phyloP scores from a whole-genome alignment of 2,329 filamentous ascomycete species.

The Exophiala phaeomuriformis region DNA sequence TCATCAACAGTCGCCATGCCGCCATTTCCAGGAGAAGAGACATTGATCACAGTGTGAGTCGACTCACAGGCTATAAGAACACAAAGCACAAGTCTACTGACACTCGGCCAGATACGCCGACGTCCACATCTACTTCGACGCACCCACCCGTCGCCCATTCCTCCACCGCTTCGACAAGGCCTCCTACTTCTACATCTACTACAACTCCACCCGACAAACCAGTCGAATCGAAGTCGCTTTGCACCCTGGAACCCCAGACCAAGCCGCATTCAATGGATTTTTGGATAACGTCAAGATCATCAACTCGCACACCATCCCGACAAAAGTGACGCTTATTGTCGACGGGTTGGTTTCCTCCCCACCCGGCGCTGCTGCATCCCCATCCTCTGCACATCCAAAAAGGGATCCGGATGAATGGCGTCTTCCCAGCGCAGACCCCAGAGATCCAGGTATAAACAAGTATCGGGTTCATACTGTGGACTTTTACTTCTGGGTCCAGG shows the following conservation, averaged over 20 bases:
- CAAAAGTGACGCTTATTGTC: slow-evolving; percentile 51
- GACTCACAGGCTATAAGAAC: too few relatives aligned
- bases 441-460: slow-evolving; percentile 47
- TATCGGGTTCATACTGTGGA: slow-evolving; percentile 55
- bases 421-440: slow-evolving; percentile 47
- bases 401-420: slow-evolving; percentile 47
- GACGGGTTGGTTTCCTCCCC: slow-evolving; percentile 34
- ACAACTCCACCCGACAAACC: slow-evolving; percentile 47
- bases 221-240: slow-evolving; percentile 58
- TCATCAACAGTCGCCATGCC: slow-evolving; percentile 33
- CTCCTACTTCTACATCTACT: slow-evolving; percentile 59
- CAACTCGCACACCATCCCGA: slow-evolving; percentile 55
- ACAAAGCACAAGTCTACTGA: too few relatives aligned
- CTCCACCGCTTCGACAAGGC: slow-evolving; percentile 59
- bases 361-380: slow-evolving; percentile 22
- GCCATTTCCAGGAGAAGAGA: slow-evolving; percentile 41
- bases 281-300: slow-evolving; percentile 47
- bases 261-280: slow-evolving; percentile 57
- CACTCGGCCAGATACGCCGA: slow-evolving; percentile 50
- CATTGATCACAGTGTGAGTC: slow-evolving; percentile 41
- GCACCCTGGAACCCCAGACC: slow-evolving; percentile 54
- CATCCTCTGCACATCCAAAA: slow-evolving; percentile 24
- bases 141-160: slow-evolving; percentile 48
- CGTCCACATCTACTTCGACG: slow-evolving; percentile 56
- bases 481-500: slow-evolving; percentile 57